These are phyloP conservation scores for Trametes coccinea DNA, from an alignment of 768 basidiomycete species.

Conservation along the genomic window DNA sequence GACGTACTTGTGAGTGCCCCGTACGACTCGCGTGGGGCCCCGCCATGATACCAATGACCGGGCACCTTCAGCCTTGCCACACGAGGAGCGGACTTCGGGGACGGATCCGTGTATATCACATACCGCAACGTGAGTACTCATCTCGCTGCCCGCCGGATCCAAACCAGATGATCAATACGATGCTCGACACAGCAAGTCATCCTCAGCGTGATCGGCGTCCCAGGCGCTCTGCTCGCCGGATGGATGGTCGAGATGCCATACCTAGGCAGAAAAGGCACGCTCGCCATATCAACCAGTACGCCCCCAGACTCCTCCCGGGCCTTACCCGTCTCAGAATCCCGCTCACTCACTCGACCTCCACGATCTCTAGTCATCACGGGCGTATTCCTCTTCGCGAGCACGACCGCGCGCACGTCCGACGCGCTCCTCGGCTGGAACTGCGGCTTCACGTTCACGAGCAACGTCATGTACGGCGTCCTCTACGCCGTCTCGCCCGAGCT, in stretches of 20 bases:
- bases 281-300: slow-evolving; percentile 50
- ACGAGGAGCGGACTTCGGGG: slow-evolving; percentile 66
- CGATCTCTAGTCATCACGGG: slow-evolving; percentile 48
- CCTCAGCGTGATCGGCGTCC: slow-evolving; percentile 53
- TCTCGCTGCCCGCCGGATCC: not conserved
- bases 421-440: slow-evolving; percentile 58
- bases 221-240: slow-evolving; percentile 56
- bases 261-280: slow-evolving; percentile 53
- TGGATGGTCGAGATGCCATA: slow-evolving; percentile 48
- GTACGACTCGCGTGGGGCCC: not conserved
- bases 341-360: slow-evolving; percentile 10
- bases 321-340: not conserved
- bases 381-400: slow-evolving; percentile 54
- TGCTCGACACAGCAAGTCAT: slow-evolving; percentile 45
- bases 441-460: slow-evolving; percentile 53
- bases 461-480: slow-evolving; percentile 52
- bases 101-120: slow-evolving; percentile 65
- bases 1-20: slow-evolving; percentile 46
- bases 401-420: slow-evolving; percentile 52
- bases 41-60: not conserved
- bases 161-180: not conserved
- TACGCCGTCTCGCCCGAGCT: slow-evolving; percentile 47
- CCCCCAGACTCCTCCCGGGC: not conserved
- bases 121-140: slow-evolving; percentile 59
- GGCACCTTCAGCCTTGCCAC: slow-evolving; percentile 48